Evolutionary conservation across 805 yeast genomes (phyloP).

Genomic region (Metschnikowia reukaufii): DNA sequence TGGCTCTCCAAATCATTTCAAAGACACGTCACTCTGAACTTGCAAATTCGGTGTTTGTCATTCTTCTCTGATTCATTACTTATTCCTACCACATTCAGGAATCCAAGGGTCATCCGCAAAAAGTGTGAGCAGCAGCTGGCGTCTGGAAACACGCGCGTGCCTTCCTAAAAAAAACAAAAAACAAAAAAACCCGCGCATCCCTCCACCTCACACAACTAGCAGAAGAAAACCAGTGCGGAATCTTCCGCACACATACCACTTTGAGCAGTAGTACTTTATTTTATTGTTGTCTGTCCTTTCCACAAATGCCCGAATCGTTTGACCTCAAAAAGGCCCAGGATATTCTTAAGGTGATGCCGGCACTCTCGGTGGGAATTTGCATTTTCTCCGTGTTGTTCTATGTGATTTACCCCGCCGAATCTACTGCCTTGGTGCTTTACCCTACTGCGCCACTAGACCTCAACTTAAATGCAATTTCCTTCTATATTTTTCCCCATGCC

Average conservation of each 20-base stretch:
- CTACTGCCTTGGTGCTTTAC: conserved; percentile 16
- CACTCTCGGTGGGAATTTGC: conserved; percentile 60
- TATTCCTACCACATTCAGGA: no score
- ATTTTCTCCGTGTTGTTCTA: conserved; percentile 52
- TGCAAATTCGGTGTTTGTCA: no score
- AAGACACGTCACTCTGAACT: no score
- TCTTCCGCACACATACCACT: no score
- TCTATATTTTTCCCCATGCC: conserved; percentile 73
- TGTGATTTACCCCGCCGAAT: conserved; percentile 26
- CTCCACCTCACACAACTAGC: background rate
- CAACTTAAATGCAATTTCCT: conserved; percentile 54
- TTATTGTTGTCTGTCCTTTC: no score
- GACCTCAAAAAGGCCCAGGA: conserved; percentile 1
- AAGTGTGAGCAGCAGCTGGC: no score
- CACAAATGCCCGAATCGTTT: background rate
- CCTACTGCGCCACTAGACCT: conserved; percentile 54
- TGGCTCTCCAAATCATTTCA: no score
- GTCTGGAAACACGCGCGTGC: background rate
- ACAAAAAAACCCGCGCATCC: background rate
- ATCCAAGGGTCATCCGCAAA: no score
- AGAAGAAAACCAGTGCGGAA: background rate
- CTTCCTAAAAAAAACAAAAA: background rate
- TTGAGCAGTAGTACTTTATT: no score
- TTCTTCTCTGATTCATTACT: no score
- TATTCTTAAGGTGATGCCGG: conserved; percentile 39